Evolutionary conservation across 2,329 filamentous ascomycete species (phyloP), one percentile per base, ranked within the genome.

Genomic region (Arachnomyces sp.): DNA sequence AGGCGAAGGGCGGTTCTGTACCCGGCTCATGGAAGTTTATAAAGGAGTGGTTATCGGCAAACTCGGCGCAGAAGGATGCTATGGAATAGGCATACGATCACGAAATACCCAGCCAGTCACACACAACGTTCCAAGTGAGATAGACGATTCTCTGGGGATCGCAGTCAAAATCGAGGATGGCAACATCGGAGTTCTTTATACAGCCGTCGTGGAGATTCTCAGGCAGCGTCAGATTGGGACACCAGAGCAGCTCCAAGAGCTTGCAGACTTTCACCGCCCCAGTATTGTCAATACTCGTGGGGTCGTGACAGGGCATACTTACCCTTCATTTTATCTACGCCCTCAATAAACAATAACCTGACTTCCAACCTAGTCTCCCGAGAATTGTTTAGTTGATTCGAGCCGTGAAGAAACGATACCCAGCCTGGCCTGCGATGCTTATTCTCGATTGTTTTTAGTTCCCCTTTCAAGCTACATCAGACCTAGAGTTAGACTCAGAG

Each of bases 101-200:
- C n/a, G n/a, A n/a, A n/a, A n/a, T n/a, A n/a, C n/a, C n/a, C n/a
- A n/a, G n/a, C n/a, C n/a, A n/a, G n/a, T 65, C 60, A 1, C 53
- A 61, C 17, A 46, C 58, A 14, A 68, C 67, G 0, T 48, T 40
- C n/a, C 45, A 39, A 1, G 52, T 69, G 64, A 66, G 0, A 59
- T 57, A 0, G 38, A 56, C 1, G 65, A 63, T 4, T 55, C 60
- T 0, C 36, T 73, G 3, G 70, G 68, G 0, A 65, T 73, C 8
- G 57, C 68, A 0, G 61, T 70, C 9, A 73, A 74, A 46, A 59
- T 74, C 6, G 69, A 72, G 40, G 71, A 73, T 33, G 69, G 71
- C 0, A 72, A 58, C 43, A 44, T 66, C 1, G 57, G 56, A 4
- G 60, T 70, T 1, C 51, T 73, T 2, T 70, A 72, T 39, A 57